Percentiles rank a stretch among this genome's conserved stretches.
phyloP scores from a whole-genome alignment of 495 filamentous ascomycete species.

The Hyphodiscus hymeniophilus region DNA sequence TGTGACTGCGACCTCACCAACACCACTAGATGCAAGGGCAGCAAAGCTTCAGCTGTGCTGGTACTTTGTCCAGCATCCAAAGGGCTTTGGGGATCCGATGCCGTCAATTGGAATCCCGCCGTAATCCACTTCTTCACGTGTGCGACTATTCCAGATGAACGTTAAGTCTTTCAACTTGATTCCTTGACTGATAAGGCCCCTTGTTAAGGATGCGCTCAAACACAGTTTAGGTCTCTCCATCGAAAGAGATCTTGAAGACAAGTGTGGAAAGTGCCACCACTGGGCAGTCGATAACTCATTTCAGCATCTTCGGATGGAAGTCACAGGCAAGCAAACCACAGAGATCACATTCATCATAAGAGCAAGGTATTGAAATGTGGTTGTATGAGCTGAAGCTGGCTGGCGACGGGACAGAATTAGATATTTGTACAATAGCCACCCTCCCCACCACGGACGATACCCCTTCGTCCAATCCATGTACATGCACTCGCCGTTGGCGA shows the following conservation, averaged over 20 bases:
- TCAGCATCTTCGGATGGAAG: too few relatives aligned
- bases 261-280: too few relatives aligned
- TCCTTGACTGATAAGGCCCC: too few relatives aligned
- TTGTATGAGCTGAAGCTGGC: conserved; percentile 19
- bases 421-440: conserved; percentile 24
- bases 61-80: conserved; percentile 31
- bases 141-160: conserved; percentile 49
- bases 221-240: too few relatives aligned
- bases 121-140: conserved; percentile 60
- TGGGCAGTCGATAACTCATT: too few relatives aligned
- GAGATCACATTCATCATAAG: background rate
- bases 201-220: too few relatives aligned
- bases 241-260: too few relatives aligned
- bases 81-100: conserved; percentile 5
- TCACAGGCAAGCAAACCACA: too few relatives aligned
- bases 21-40: conserved; percentile 42
- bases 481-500: conserved; percentile 18
- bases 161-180: too few relatives aligned
- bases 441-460: background rate
- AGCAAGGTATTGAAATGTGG: conserved; percentile 2
- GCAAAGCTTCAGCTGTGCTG: conserved; percentile 41
- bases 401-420: conserved; percentile 16
- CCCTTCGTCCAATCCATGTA: background rate
- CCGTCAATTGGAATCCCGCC: conserved; percentile 6
- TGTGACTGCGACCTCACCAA: conserved; percentile 41